Evolutionary conservation across 371 early-diverging fungal genomes (phyloP), one percentile per base, ranked within the genome.

Genomic region (Mucor saturninus): DNA sequence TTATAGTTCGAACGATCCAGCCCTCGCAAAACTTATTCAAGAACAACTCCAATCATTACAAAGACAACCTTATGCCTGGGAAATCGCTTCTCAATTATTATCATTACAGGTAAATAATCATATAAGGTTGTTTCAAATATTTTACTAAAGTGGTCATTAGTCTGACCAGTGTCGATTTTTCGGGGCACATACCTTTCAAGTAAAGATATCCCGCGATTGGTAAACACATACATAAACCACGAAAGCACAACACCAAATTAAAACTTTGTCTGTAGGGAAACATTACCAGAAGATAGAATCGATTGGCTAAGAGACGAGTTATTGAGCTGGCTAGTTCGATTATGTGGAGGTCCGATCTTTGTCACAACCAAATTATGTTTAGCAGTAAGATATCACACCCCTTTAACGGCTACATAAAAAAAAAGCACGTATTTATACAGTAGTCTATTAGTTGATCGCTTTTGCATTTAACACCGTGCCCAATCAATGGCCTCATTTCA

Each of bases 101-200:
- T 69, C 74, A 13, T 83, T 83, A 4, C 72, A 72, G 73, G 89
- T 86, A 79, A 21, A 21, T 21, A 21, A 21, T 21, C 21, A 21
- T 21, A 21, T 21, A 21, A 21, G 21, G 21, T 21, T 21, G 21
- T 21, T 21, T 21, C 21, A 21, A 21, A 21, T 21, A 40, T 56
- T 29, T 28, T 54, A 42, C 6, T 45, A 53, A 38, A 31, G 14
- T 10, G 40, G 53, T 59, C 29, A 32, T 13, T 61, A 89, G 89
- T 81, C 83, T 54, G 80, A 83, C 38, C 86, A 88, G 39, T 86
- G 87, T 55, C 87, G 87, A 52, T 93, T 93, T 67, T 92, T 91
- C 80, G 95, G 94, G 1, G 95, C 95, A 0, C 91, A 91, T 54
- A 93, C 93, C 1, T 84, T 93, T 61, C 91, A 92, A 63, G 83